Base-by-base conservation (phyloP, 257 asterid species). In the Solanum clarkiae region DNA sequence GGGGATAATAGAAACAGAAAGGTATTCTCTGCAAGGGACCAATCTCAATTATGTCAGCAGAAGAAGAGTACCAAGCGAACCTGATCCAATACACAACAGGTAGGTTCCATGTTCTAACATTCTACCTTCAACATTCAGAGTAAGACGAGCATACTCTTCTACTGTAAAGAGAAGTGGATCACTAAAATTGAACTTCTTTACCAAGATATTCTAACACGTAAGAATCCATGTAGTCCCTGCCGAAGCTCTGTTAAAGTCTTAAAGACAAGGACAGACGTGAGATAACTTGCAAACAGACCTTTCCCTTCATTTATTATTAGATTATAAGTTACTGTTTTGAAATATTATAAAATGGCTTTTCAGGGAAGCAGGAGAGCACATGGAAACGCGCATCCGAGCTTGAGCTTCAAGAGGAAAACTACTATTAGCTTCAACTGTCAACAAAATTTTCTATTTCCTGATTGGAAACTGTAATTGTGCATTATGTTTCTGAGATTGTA, bases 1-100 rank as follows among this genome's bases (percentile, higher is more conserved):
- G 42, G 62, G 81, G 72, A 69, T 85, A 17, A 62, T 81, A 29
- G 87, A 65, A 68, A 80, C 55, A 56, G 88, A 85, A 53, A 89
- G 81, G 84, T 88, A 29, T 20, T 85, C 84, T 24, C 82, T 87
- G 80, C 93, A 53, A 71, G 83, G 83, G 74, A 32, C 84, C 80
- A 81, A 85, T 72, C 87, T 93, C 88, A 85, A 71, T 70, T 88
- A 69, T 85, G 93, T 93, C 84, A 94, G 93, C 93, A 94, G 90
- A 91, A 92, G 98, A 86, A 90, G 93, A 91, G 94, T 95, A 3
- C 98, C 97, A n/a, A 90, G 88, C 81, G 98, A 95, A 66, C 93
- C 98, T 87, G 96, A 93, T 90, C 98, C 98, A 79, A 93, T 95
- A 83, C 98, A 95, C 87, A 95, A 93, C 95, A 93, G 94, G 98